Evolutionary conservation across 73 alveolate genomes (phyloP), one percentile per base, ranked within the genome.

Genomic region (Durusdinium trenchii): DNA sequence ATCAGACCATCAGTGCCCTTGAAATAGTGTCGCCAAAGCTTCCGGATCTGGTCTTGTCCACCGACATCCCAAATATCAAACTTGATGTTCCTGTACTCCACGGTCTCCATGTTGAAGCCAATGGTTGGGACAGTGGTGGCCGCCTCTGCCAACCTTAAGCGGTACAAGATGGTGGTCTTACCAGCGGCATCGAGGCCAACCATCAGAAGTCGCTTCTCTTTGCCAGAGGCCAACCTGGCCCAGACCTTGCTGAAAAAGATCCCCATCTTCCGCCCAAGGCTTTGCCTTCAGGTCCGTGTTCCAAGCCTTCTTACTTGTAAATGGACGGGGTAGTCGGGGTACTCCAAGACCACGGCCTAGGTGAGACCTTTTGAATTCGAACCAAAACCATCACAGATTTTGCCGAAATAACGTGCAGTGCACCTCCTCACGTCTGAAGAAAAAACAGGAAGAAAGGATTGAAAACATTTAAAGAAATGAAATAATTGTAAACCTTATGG

Each of bases 1-100:
- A 51, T 84, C 69, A 99, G 99, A 61, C 99, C 99, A 86, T 99
- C 99, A 18, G 99, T 99, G 85, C 99, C 99, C 94, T 89, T 99
- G 99, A 99, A 99, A 99, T 99, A 99, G 99, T 99, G 99, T 95
- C 99, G 99, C 99, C 99, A 99, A 81, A 99, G 99, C 78, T 95
- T 5, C 45, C 99, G 99, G 99, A 99, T 99, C 99, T 99, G 99
- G 96, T 99, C 99, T 99, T 99, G 99, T 75, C 90, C 90, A 45
- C 90, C 90, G 14, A 79, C 64, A 45, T 46, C 90, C 90, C 67
- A 32, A 0, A 79, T 64, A n/a, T 38, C 32, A 64, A 79, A 79
- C 9, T 89, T 90, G 95, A 99, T 60, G 64, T 99, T 96, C 99
- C 99, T 99, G 99, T 99, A 99, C 84, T 54, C 99, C 32, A 99